Percentiles rank a stretch among this genome's conserved stretches.
Conservation (phyloP, 2,329 filamentous ascomycete genomes). For the Tolypocladium cylindrosporum region DNA sequence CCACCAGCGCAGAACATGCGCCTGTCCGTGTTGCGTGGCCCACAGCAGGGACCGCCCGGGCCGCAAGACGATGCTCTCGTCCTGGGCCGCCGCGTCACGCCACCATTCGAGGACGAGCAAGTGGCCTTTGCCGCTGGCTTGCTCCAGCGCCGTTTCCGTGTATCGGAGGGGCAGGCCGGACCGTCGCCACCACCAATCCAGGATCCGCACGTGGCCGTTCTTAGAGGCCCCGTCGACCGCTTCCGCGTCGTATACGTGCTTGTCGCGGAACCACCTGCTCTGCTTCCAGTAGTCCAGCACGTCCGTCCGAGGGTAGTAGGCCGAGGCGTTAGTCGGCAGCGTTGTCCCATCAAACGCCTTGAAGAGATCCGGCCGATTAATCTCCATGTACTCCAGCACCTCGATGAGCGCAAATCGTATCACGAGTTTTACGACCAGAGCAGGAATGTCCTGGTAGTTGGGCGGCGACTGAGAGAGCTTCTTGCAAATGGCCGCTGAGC, state of each 20-base stretch:
- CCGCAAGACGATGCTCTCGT: constrained; percentile 54
- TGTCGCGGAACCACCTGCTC: constrained; percentile 70
- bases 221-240: constrained; percentile 81
- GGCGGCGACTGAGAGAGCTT: constrained; percentile 63
- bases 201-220: constrained; percentile 71
- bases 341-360: constrained; percentile 79
- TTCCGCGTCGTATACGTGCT: constrained; percentile 70
- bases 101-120: constrained; percentile 90
- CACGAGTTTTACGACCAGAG: constrained; percentile 75
- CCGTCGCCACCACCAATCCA: constrained; percentile 87
- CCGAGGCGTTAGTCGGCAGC: constrained; percentile 78
- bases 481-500: constrained; percentile 60
- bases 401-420: constrained; percentile 82
- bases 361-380: constrained; percentile 61
- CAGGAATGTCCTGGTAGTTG: constrained; percentile 61
- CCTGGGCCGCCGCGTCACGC: constrained; percentile 57
- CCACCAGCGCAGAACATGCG: constrained; percentile 79
- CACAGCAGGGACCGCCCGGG: constrained; percentile 77
- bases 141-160: constrained; percentile 78
- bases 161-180: constrained; percentile 70
- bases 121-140: constrained; percentile 75
- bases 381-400: constrained; percentile 59
- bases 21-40: constrained; percentile 73
- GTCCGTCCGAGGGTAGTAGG: constrained; percentile 73
- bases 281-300: constrained; percentile 89